A percentile compares a stretch with the other conserved stretches of the same genome.
phyloP scores from a whole-genome alignment of 1,139 yeast genomes.

The Citeromyces hawaiiensis region DNA sequence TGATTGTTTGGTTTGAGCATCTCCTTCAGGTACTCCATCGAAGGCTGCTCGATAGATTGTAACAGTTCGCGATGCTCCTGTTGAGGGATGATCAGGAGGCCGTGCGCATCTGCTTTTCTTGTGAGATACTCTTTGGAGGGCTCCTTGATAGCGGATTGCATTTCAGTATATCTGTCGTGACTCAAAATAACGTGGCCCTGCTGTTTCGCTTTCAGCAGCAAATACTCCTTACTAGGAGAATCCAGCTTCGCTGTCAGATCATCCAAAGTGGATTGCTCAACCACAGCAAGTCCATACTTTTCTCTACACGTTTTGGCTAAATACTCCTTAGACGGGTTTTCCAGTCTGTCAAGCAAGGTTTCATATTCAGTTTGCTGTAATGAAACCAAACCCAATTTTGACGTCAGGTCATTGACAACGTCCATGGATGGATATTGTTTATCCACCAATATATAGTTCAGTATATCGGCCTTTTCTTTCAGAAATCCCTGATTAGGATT shows the following conservation, averaged over 20 bases:
- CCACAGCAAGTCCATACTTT: background rate
- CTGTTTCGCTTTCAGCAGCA: background rate
- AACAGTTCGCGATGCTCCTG: slow-evolving; percentile 7
- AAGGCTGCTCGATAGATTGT: slow-evolving; percentile 55
- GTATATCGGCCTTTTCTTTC: slow-evolving; percentile 1
- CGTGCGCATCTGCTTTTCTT: slow-evolving; percentile 5
- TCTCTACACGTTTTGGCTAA: background rate
- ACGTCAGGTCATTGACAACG: slow-evolving; percentile 11
- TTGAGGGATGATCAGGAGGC: slow-evolving; percentile 8
- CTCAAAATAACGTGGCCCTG: slow-evolving; percentile 3
- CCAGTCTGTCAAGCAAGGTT: background rate
- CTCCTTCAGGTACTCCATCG: slow-evolving; percentile 72
- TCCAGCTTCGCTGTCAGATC: background rate
- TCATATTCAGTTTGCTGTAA: background rate
- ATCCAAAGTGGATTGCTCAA: background rate
- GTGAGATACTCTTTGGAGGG: slow-evolving; percentile 9
- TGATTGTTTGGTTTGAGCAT: background rate
- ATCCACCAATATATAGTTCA: slow-evolving; percentile 2
- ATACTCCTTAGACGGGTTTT: background rate
- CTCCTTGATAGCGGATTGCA: slow-evolving; percentile 5
- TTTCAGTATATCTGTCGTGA: background rate
- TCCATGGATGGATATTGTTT: background rate
- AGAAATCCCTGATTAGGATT: background rate
- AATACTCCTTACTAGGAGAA: background rate
- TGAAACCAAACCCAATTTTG: slow-evolving; percentile 4